Conservation (phyloP, 1,139 yeast species). For the Taiozyma sp. region DNA sequence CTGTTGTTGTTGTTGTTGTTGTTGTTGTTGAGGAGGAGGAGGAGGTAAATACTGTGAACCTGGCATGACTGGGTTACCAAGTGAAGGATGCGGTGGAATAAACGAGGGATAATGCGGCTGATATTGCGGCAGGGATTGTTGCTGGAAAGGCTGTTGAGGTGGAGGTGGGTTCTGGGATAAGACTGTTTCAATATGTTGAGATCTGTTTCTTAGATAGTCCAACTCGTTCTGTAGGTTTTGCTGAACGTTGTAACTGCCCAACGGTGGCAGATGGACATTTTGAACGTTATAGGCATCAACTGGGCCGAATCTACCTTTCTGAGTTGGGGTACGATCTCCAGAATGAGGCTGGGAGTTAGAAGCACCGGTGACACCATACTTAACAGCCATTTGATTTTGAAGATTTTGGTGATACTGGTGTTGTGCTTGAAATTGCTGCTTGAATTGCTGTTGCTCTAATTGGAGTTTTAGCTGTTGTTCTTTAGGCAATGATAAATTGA, state of each 20-base stretch:
- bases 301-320: neutral
- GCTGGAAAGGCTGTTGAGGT: neutral
- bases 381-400: slow-evolving; percentile 20
- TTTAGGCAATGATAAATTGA: slow-evolving; percentile 9
- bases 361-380: slow-evolving; percentile 16
- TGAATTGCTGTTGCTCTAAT: slow-evolving; percentile 16
- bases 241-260: slow-evolving; percentile 5
- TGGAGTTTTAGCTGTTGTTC: slow-evolving; percentile 16
- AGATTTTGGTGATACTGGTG: slow-evolving; percentile 17
- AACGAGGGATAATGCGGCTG: neutral
- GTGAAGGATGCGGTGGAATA: neutral
- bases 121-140: neutral
- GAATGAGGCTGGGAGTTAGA: neutral
- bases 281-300: neutral
- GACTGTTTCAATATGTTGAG: slow-evolving; percentile 4
- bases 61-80: neutral
- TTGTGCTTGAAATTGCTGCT: slow-evolving; percentile 12
- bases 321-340: neutral
- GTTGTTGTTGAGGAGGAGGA: neutral
- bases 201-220: slow-evolving; percentile 8
- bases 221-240: slow-evolving; percentile 12
- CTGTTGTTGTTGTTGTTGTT: too few relatives aligned
- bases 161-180: slow-evolving; percentile 1
- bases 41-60: neutral
- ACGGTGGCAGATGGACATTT: slow-evolving; percentile 2